Evolutionary conservation across 768 basidiomycete species (phyloP).

Genomic region (Tricholoma saponaceum): DNA sequence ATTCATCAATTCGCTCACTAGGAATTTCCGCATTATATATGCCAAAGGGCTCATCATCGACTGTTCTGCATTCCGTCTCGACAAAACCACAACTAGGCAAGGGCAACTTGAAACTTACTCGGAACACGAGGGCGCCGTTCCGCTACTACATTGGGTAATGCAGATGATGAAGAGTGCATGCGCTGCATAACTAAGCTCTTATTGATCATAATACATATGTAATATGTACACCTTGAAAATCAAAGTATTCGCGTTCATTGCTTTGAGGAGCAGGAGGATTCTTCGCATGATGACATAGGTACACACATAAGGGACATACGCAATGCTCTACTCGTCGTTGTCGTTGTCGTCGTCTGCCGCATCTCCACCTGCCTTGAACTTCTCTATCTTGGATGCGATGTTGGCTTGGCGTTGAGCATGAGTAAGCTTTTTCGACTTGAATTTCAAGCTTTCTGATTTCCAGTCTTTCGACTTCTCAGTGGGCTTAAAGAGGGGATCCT

Average conservation of each 20-base stretch:
- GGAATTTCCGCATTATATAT: slow-evolving; percentile 62
- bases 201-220: background rate
- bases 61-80: slow-evolving; percentile 56
- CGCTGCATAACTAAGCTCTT: background rate
- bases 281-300: background rate
- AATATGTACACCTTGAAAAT: too few relatives aligned
- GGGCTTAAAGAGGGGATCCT: slow-evolving; percentile 87
- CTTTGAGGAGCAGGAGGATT: background rate
- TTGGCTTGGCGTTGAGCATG: slow-evolving; percentile 71
- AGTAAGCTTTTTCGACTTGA: slow-evolving; percentile 65
- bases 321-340: slow-evolving; percentile 57
- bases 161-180: slow-evolving; percentile 39
- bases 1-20: slow-evolving; percentile 20
- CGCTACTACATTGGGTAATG: slow-evolving; percentile 54
- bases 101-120: slow-evolving; percentile 40
- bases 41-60: slow-evolving; percentile 45
- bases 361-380: slow-evolving; percentile 71
- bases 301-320: slow-evolving; percentile 6
- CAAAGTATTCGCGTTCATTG: too few relatives aligned
- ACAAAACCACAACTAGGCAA: slow-evolving; percentile 35
- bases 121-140: slow-evolving; percentile 19
- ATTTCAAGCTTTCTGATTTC: slow-evolving; percentile 80
- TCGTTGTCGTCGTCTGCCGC: slow-evolving; percentile 53
- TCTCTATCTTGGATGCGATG: slow-evolving; percentile 86
- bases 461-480: slow-evolving; percentile 89